Evolutionary conservation across 768 basidiomycete species (phyloP).

Genomic region (Pleurotus tuoliensis): DNA sequence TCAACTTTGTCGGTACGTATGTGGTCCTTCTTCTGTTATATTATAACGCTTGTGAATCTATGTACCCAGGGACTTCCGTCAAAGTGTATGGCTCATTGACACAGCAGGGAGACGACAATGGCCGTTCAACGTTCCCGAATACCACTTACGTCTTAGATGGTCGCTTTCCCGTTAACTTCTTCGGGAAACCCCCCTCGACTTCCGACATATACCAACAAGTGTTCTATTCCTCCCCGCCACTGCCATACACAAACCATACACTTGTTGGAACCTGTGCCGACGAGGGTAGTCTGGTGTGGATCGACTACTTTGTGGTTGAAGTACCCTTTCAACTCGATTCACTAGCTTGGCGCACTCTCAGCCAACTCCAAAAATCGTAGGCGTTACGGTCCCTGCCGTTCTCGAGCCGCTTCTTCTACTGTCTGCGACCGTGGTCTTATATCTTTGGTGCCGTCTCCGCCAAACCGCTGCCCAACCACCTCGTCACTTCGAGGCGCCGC

Average conservation of each 20-base stretch:
- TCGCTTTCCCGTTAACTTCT: neutral
- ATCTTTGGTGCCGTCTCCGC: too few species aligned
- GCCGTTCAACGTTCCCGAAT: neutral
- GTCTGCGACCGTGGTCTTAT: too few species aligned
- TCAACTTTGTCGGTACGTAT: neutral
- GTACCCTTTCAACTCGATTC: neutral
- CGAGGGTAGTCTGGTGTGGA: neutral
- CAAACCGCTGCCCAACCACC: too few species aligned
- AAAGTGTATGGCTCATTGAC: too few species aligned
- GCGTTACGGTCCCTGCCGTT: too few species aligned
- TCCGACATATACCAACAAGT: neutral
- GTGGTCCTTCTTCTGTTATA: too few species aligned
- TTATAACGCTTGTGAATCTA: neutral
- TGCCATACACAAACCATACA: neutral
- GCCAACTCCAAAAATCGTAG: too few species aligned
- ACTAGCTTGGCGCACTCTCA: too few species aligned
- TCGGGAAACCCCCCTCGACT: neutral
- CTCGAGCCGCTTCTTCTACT: too few species aligned
- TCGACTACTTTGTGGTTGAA: neutral
- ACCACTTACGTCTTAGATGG: neutral
- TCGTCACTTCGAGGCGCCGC: too few species aligned
- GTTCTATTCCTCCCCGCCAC: neutral
- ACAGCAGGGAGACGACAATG: too few species aligned
- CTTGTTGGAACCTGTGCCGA: neutral
- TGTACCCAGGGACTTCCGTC: neutral